Conservation (phyloP, 1,284 basidiomycete genomes). For the Microbotryum saponariae region DNA sequence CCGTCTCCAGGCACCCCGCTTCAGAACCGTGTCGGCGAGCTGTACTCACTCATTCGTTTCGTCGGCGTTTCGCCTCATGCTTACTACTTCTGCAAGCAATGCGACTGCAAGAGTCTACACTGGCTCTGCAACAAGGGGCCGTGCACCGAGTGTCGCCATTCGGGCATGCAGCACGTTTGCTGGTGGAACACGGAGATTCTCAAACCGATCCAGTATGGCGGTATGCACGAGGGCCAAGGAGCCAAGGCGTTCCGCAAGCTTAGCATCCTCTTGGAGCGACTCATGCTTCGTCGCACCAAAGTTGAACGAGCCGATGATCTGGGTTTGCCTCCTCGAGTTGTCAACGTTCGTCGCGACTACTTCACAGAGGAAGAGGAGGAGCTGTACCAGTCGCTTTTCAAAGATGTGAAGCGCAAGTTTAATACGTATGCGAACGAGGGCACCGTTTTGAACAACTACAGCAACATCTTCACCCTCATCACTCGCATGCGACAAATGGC, state of each 20-base stretch:
- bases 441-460: slow-evolving; percentile 70
- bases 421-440: slow-evolving; percentile 82
- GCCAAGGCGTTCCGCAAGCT: slow-evolving; percentile 80
- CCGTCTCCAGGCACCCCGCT: slow-evolving; percentile 29
- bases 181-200: slow-evolving; percentile 88
- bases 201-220: slow-evolving; percentile 81
- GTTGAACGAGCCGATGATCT: slow-evolving; percentile 94
- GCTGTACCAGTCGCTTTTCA: slow-evolving; percentile 84
- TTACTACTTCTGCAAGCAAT: slow-evolving; percentile 77
- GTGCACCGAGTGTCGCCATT: slow-evolving; percentile 54
- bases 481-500: slow-evolving; percentile 76
- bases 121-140: slow-evolving; percentile 76
- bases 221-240: slow-evolving; percentile 57
- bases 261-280: slow-evolving; percentile 75
- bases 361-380: slow-evolving; percentile 91
- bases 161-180: slow-evolving; percentile 70
- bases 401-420: slow-evolving; percentile 87
- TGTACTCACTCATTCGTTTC: slow-evolving; percentile 92
- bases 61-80: slow-evolving; percentile 54
- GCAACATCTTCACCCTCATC: slow-evolving; percentile 71
- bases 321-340: slow-evolving; percentile 88
- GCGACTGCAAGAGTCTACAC: slow-evolving; percentile 79
- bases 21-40: slow-evolving; percentile 89
- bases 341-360: slow-evolving; percentile 80
- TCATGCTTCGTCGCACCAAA: slow-evolving; percentile 78